phyloP scores from a whole-genome alignment of 495 filamentous ascomycete genomes.

The Aspergillus incahuasiensis region DNA sequence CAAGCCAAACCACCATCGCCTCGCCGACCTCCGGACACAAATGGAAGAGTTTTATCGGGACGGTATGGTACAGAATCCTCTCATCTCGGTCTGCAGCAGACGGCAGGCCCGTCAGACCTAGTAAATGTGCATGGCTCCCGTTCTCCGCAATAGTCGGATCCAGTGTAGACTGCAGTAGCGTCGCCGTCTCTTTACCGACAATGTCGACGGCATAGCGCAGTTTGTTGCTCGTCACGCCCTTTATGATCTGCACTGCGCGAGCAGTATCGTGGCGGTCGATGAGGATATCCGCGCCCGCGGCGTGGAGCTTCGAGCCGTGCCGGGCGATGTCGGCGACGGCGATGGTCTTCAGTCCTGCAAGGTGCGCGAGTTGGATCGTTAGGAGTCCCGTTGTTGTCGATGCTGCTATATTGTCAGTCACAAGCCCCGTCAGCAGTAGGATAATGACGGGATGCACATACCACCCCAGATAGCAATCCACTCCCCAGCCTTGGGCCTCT shows the following conservation, averaged over 20 bases:
- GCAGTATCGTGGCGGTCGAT: constrained; percentile 57
- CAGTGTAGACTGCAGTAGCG: constrained; percentile 45
- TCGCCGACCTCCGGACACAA: constrained; percentile 53
- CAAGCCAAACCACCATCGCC: constrained; percentile 54
- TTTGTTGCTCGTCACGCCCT: constrained; percentile 45
- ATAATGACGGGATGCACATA: constrained; percentile 21
- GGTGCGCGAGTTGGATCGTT: constrained; percentile 56
- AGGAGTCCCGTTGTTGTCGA: constrained; percentile 59
- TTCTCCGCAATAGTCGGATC: constrained; percentile 20
- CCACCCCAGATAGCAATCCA: constrained; percentile 71
- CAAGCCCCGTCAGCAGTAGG: too few species aligned
- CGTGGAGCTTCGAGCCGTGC: constrained; percentile 51
- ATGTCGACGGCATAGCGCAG: constrained; percentile 62
- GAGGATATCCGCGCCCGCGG: constrained; percentile 52
- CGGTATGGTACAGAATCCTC: constrained; percentile 51
- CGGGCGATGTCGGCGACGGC: constrained; percentile 57
- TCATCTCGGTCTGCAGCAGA: constrained; percentile 48
- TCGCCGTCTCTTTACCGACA: constrained; percentile 53
- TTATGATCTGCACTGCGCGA: constrained; percentile 58
- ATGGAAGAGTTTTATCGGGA: constrained; percentile 69
- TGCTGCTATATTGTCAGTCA: constrained; percentile 26
- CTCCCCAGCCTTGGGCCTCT: constrained; percentile 48
- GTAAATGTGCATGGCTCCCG: constrained; percentile 43
- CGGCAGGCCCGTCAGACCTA: constrained; percentile 59
- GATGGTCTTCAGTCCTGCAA: constrained; percentile 54